Evolutionary conservation across 1,284 basidiomycete species (phyloP), one percentile per base, ranked within the genome.

Genomic region (Ustilago tritici): DNA sequence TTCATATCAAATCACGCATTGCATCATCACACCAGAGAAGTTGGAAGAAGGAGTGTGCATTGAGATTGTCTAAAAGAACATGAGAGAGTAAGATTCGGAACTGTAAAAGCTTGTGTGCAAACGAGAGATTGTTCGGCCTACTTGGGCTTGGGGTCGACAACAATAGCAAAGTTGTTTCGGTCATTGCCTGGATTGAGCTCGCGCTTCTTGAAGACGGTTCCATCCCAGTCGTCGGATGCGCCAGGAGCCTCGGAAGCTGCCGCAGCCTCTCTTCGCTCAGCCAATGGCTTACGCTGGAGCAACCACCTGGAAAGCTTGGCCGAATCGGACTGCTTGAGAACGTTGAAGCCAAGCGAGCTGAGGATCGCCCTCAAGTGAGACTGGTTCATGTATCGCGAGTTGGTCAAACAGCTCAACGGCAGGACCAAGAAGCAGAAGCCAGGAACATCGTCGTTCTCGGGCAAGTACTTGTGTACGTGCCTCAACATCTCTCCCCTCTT

Each of bases 351-450:
- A 7, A 81, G 62, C 17, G 86, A 83, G 3, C 60, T 56, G 56
- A 88, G 70, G 52, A 88, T 84, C 8, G 69, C 56, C 1, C 66
- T 60, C 17, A 88, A 79, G 28, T 85, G 84, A 4, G 76, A 77
- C 65, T 84, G 84, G 36, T 83, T 82, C 61, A 87, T 76, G 76
- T 87, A 88, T 32, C 87, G 76, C 28, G 81, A 84, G 69, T 85
- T 86, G 56, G 81, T 78, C 6, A 88, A 66, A 76, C 87, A 88
- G 14, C 87, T 83, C 11, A 87, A 78, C 1, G 87, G 87, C 0
- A 88, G 78, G 11, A 88, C 87, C 31, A 88, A 68, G 78, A 85
- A 87, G 49, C 87, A 80, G 64, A 82, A 85, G 3, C 87, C 87
- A 0, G 65, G 61, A 14, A 41, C 54, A 36, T 65, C 65, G 2